phyloP scores from a whole-genome alignment of 495 filamentous ascomycete genomes.

The Acidomyces sp. region DNA sequence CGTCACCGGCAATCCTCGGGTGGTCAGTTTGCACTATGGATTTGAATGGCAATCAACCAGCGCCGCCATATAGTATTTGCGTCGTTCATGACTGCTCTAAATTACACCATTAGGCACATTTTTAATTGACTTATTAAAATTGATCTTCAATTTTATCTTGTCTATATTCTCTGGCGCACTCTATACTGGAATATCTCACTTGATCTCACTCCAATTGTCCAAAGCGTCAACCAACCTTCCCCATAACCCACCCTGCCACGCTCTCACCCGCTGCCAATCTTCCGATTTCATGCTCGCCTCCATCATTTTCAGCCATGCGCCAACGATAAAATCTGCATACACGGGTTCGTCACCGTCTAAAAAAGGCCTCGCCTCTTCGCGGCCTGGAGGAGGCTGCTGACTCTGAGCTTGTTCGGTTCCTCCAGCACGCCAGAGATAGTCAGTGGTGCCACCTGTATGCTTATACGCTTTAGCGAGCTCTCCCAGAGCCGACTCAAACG shows the following conservation, averaged over 20 bases:
- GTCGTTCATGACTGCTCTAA: no score
- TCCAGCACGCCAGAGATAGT: not conserved
- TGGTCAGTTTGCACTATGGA: no score
- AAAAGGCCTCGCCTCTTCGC: constrained; percentile 35
- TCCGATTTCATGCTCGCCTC: constrained; percentile 30
- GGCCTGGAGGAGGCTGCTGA: not conserved
- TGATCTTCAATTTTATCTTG: no score
- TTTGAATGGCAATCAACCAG: no score
- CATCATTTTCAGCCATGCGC: constrained; percentile 44
- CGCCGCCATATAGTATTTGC: no score
- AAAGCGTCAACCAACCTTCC: constrained; percentile 29
- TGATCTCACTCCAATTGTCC: constrained; percentile 23
- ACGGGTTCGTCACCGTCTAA: constrained; percentile 33
- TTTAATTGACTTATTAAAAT: no score
- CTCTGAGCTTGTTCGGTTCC: not conserved
- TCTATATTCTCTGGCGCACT: no score
- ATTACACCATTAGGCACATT: no score
- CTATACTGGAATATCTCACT: no score
- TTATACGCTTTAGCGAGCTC: constrained; percentile 34
- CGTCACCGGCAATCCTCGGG: no score
- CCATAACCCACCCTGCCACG: constrained; percentile 39
- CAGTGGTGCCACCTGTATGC: constrained; percentile 15
- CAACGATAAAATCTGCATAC: constrained; percentile 53
- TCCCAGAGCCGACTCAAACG: constrained; percentile 32
- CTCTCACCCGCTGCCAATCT: constrained; percentile 37